Conservation (phyloP, 2,329 filamentous ascomycete genomes). For the Botrytis squamosa region DNA sequence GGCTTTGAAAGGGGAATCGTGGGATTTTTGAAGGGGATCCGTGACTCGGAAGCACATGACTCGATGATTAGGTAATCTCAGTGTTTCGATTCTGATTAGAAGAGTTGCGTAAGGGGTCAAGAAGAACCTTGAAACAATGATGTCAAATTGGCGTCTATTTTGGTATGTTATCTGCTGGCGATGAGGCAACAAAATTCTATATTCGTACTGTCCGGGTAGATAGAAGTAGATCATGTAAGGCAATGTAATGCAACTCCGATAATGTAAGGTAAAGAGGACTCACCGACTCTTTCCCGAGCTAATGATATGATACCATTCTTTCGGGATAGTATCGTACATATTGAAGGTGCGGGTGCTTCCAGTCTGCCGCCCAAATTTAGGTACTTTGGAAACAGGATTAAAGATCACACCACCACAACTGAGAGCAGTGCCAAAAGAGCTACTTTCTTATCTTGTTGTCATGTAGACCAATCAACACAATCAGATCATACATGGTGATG, state of each 20-base stretch:
- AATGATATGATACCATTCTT: background rate
- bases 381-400: background rate
- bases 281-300: slow-evolving; percentile 11
- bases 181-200: background rate
- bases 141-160: background rate
- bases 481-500: background rate
- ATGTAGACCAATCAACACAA: background rate
- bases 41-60: background rate
- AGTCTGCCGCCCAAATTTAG: background rate
- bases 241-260: background rate
- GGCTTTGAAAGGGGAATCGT: background rate
- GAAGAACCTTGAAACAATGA: background rate
- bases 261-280: background rate
- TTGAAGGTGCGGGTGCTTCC: background rate
- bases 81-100: background rate
- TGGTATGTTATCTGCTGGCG: background rate
- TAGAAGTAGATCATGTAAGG: background rate
- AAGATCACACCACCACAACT: background rate
- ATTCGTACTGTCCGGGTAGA: background rate
- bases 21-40: background rate
- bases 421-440: background rate
- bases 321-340: background rate
- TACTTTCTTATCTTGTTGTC: background rate
- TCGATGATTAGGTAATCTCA: slow-evolving; percentile 4
- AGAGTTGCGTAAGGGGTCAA: background rate